These are phyloP conservation scores for Solanum hybrid DNA, from an alignment of 305 asterid genomes.

Conservation along the genomic window DNA sequence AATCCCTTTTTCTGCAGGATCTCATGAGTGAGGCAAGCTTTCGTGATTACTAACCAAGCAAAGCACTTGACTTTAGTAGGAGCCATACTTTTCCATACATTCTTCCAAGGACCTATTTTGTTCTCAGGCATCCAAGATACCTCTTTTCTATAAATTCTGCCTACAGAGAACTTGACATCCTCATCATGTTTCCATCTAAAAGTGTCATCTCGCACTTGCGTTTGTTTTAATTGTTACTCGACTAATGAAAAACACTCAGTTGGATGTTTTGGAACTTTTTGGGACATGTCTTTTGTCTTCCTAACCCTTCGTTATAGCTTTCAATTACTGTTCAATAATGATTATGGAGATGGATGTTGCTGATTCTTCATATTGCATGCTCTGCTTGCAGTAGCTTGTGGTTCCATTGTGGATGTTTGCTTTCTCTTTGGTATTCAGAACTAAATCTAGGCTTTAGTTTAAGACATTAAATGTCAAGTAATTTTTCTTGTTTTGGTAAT, in stretches of 20 bases:
- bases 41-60: no score
- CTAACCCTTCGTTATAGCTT: not conserved
- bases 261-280: not conserved
- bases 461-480: not conserved
- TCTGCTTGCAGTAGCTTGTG: not conserved
- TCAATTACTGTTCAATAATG: not conserved
- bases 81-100: no score
- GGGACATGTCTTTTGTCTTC: not conserved
- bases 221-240: not conserved
- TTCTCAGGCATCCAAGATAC: no score
- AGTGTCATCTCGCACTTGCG: not conserved
- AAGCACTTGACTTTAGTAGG: no score
- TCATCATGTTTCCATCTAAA: no score
- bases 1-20: no score
- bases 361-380: not conserved
- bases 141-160: no score
- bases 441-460: not conserved
- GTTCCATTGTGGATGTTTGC: not conserved
- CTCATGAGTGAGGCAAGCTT: no score
- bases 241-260: not conserved
- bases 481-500: no score
- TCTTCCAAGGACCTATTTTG: no score
- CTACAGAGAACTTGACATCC: no score
- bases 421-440: not conserved
- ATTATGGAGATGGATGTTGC: not conserved